A percentile compares a stretch with the other conserved stretches of the same genome.
These are phyloP conservation scores for Coemansia erecta DNA, from an alignment of 192 early-diverging fungal species.

Conservation along the genomic window DNA sequence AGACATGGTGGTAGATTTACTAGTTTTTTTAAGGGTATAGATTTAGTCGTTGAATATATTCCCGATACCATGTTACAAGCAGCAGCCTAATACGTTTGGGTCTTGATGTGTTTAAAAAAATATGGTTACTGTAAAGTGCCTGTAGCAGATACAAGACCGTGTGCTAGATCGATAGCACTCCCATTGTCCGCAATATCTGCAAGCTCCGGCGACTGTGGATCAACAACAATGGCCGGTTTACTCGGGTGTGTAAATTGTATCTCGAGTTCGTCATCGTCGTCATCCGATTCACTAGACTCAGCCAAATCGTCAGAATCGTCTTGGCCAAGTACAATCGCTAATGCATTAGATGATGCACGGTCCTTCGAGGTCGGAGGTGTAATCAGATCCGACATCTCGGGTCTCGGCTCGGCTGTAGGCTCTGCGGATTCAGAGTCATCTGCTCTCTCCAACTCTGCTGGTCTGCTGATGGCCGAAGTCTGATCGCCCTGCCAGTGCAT, in stretches of 20 bases:
- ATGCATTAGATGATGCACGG: not conserved
- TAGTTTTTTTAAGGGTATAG: not conserved
- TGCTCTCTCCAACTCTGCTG: not conserved
- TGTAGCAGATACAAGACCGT: no score
- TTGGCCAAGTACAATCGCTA: not conserved
- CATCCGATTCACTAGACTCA: not conserved
- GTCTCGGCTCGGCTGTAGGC: no score
- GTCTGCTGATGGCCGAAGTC: not conserved
- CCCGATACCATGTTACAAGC: no score
- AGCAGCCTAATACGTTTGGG: no score
- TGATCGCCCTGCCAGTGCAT: conserved; percentile 48
- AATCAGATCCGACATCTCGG: not conserved
- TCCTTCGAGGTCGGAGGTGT: conserved; percentile 35
- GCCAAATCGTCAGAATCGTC: not conserved
- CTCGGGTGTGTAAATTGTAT: not conserved
- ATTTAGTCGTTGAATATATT: no score
- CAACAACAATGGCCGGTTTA: not conserved
- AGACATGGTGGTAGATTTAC: not conserved
- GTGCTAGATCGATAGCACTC: not conserved
- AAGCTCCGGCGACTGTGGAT: no score
- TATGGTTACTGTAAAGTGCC: not conserved
- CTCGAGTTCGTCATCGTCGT: conserved; percentile 2
- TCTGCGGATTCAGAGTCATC: not conserved
- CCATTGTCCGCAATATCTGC: no score
- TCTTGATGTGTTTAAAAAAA: not conserved